Evolutionary conservation across 352 stramenopile species (phyloP), one percentile per base, ranked within the genome.

Genomic region (Globisporangium alternatum): DNA sequence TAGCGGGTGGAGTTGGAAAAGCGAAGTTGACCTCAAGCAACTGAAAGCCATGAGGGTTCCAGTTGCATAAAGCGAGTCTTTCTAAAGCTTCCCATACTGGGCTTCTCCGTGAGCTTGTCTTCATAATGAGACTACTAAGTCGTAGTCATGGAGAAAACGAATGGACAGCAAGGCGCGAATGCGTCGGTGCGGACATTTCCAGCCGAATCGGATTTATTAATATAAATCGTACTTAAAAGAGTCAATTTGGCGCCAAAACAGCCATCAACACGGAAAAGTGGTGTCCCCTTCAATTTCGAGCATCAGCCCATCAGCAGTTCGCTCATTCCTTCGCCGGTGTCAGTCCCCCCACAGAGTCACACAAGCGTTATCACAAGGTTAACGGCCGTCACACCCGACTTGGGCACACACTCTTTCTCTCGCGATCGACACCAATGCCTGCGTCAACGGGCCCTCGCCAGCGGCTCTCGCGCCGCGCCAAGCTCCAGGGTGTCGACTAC

Each of bases 401-500:
- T 4, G 12, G 10, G 13, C 22, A 10, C 21, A 10, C 33, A 31
- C 33, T 44, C 28, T 25, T 30, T 21, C 17, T 3, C n/a, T 48
- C 1, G 19, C 2, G 17, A n/a, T n/a, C 15, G 31, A 19, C 12
- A 4, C 19, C n/a, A 19, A 31, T n/a, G 31, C 15, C 48, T 21
- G 12, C 48, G 12, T 13, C 48, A 19, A n/a, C 48, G 12, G 48
- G 25, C 25, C 48, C 48, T 21, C 70, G 56, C 19, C 53, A 61
- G 49, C 80, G 81, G 30, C 80, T 80, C 13, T 66, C 73, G 59
- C 84, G 84, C 57, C 86, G 86, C 35, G 84, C 80, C 30, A 93
- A 93, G 76, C 80, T 83, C 49, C 77, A 77, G 33, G 83, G 87
- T 55, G 78, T 93, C 33, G 81, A 93, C 76, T 93, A 93, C 65